Base-by-base conservation (phyloP, 1,284 basidiomycete genomes). In the Microbotryomycetes sp. region DNA sequence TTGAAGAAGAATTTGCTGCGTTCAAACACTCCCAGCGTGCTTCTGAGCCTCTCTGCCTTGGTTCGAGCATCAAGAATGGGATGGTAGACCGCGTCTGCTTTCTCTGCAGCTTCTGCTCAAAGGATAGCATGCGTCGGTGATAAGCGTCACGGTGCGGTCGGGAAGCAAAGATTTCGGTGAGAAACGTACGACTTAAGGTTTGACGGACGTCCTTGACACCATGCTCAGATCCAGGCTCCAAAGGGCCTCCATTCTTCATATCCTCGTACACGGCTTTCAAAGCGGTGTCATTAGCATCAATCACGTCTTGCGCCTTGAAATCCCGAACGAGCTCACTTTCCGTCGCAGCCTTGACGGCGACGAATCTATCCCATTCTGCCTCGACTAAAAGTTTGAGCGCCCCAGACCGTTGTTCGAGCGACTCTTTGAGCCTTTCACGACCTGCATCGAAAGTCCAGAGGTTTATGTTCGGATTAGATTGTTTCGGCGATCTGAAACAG, bases 1-100 rank as follows among this genome's bases (percentile, higher is more conserved):
- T 97, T 97, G 82, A 98, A 98, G 76, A 98, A 92, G 81, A 97
- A 99, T 72, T 93, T 96, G 60, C 89, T 93, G 52, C 92, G 84
- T 70, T 98, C 94, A 70, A 99, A 97, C 6, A 98, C 91, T 47
- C 89, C 87, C 15, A 98, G 82, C 0, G 96, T 97, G 1, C 87
- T 90, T 28, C 92, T 85, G 9, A 99, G 80, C 76, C 94, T 92
- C 74, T 91, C 86, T 3, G 92, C 91, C 74, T 97, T 98, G 59
- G 91, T 86, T 4, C 92, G 86, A 70, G 97, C 97, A 75, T 98
- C 94, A 42, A 99, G 81, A 14, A 97, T 89, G 0, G 96, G 96
- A 2, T 97, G 82, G 75, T 96, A 98, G 9, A 98, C 92, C 69
- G 94, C 90, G 71, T 98, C 86, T 4, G 94, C 92, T 74, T 94